These are phyloP conservation scores for Aspergillus fijiensis DNA, from an alignment of 2,329 filamentous ascomycete species.

Conservation along the genomic window DNA sequence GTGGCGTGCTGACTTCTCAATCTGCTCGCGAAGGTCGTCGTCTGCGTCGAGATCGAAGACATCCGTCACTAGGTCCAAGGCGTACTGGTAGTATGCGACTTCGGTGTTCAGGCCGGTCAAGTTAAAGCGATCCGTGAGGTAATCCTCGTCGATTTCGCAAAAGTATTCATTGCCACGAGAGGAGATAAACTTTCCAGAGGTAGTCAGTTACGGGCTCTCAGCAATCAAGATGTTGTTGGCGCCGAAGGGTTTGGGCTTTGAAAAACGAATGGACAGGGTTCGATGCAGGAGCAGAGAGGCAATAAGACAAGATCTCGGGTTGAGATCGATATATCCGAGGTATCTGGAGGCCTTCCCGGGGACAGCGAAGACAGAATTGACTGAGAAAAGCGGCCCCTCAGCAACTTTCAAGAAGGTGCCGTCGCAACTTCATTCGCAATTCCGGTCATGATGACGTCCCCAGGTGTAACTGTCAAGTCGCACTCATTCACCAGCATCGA, in stretches of 20 bases:
- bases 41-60: conserved; percentile 99
- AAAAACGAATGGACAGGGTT: neutral
- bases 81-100: conserved; percentile 98
- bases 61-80: conserved; percentile 92
- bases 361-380: neutral
- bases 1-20: conserved; percentile 94
- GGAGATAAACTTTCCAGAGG: conserved; percentile 76
- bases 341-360: neutral
- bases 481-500: conserved; percentile 11
- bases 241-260: neutral
- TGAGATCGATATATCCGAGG: neutral
- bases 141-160: conserved; percentile 99
- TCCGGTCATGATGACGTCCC: neutral
- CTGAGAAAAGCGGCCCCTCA: neutral
- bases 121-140: conserved; percentile 97
- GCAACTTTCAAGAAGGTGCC: neutral
- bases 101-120: conserved; percentile 95
- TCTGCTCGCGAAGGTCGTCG: conserved; percentile 96
- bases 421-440: too few species aligned
- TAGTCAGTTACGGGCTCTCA: conserved; percentile 14
- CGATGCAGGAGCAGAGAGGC: neutral
- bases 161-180: conserved; percentile 98
- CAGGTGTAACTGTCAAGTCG: neutral
- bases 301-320: neutral
- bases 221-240: conserved; percentile 3